A percentile compares a stretch with the other conserved stretches of the same genome.
Conservation (phyloP, 352 stramenopile species). For the Globisporangium spinosum region DNA sequence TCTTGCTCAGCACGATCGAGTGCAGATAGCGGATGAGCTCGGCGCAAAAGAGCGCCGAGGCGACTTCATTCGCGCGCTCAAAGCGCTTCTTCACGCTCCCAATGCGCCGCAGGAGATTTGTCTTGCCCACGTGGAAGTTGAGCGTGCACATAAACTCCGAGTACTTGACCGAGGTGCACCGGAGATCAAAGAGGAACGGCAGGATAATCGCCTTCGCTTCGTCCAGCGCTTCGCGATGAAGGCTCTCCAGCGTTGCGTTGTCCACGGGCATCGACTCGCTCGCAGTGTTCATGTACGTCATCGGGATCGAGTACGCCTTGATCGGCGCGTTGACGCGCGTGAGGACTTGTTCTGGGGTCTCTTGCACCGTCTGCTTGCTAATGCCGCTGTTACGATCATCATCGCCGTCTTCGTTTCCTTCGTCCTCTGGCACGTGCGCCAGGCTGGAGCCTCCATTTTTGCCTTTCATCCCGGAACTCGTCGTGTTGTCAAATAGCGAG, state of each 20-base stretch:
- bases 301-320: conserved; percentile 45
- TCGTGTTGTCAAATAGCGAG: conserved; percentile 34
- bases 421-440: conserved; percentile 44
- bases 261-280: conserved; percentile 63
- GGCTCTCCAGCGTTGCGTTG: conserved; percentile 28
- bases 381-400: conserved; percentile 1
- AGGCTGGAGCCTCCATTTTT: conserved; percentile 26
- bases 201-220: conserved; percentile 45
- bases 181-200: conserved; percentile 53
- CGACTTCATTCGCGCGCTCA: conserved; percentile 56
- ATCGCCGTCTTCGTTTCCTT: conserved; percentile 33
- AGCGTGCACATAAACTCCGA: conserved; percentile 44
- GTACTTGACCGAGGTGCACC: conserved; percentile 28
- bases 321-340: conserved; percentile 45
- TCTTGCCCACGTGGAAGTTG: conserved; percentile 56
- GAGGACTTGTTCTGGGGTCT: conserved; percentile 48
- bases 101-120: conserved; percentile 51
- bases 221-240: conserved; percentile 49
- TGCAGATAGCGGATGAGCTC: conserved; percentile 68
- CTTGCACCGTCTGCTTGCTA: conserved; percentile 14
- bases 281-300: conserved; percentile 46
- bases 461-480: conserved; percentile 8
- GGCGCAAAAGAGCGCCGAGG: conserved; percentile 61
- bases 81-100: conserved; percentile 45
- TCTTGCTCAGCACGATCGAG: conserved; percentile 65